phyloP scores from a whole-genome alignment of 1,139 yeast species.

The Keqinozyma sinolaborantium region DNA sequence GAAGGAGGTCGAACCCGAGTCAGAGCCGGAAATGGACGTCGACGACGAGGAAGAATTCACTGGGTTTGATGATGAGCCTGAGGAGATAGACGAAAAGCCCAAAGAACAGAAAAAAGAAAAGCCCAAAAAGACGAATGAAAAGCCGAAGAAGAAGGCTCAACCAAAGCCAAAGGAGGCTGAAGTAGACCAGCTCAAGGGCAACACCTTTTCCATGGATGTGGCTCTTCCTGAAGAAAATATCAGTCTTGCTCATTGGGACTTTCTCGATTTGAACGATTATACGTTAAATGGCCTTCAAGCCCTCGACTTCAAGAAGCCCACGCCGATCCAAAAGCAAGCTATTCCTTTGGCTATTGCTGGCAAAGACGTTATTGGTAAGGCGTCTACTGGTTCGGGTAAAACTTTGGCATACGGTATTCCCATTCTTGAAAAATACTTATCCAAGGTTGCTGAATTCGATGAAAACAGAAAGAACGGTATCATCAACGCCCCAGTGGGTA shows the following conservation, averaged over 20 bases:
- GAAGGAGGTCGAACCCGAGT: slow-evolving; percentile 8
- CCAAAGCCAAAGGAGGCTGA: slow-evolving; percentile 14
- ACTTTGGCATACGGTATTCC: slow-evolving; percentile 95
- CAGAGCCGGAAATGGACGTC: slow-evolving; percentile 6
- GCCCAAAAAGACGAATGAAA: slow-evolving; percentile 12
- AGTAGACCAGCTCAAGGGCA: slow-evolving; percentile 12
- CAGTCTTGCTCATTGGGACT: slow-evolving; percentile 60
- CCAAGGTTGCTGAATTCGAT: slow-evolving; percentile 18
- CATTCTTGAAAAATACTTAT: slow-evolving; percentile 65
- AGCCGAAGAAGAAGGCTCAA: slow-evolving; percentile 12
- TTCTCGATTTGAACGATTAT: slow-evolving; percentile 36
- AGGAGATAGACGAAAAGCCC: slow-evolving; percentile 9
- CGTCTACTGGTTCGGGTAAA: slow-evolving; percentile 97
- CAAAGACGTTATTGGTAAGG: slow-evolving; percentile 87
- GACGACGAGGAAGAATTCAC: slow-evolving; percentile 19
- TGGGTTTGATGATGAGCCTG: slow-evolving; percentile 22
- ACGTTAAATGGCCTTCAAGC: slow-evolving; percentile 57
- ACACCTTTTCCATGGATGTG: slow-evolving; percentile 21
- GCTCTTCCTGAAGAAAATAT: slow-evolving; percentile 39
- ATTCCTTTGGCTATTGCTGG: slow-evolving; percentile 75
- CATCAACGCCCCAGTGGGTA: slow-evolving; percentile 55
- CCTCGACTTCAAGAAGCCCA: slow-evolving; percentile 66
- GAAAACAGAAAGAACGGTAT: slow-evolving; percentile 21
- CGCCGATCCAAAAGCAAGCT: slow-evolving; percentile 76
- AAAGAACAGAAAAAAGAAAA: slow-evolving; percentile 12